Evolutionary conservation across 2,329 filamentous ascomycete genomes (phyloP), one percentile per base, ranked within the genome.

Genomic region (Trichoderma oligosporum): DNA sequence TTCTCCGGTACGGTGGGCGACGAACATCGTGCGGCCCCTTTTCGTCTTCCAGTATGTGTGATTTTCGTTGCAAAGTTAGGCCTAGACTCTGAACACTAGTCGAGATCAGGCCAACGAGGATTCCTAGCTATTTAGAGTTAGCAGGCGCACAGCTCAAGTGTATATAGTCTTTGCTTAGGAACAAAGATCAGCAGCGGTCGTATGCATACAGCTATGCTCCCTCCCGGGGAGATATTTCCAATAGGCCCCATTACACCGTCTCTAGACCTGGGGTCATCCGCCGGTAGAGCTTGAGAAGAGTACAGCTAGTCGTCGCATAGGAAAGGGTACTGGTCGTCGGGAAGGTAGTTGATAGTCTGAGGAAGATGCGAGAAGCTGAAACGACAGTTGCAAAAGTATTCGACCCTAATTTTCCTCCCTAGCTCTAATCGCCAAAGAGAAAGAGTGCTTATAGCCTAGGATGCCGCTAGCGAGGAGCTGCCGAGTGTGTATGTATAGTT

Each of bases 11-110:
- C 4, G 94, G 91, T 42, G 94, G 93, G 61, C 93, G 82, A 64
- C 89, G 86, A 60, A 86, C 78, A 74, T 94, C 85, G 71, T 90
- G 87, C 7, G 81, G 81, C 51, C 85, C 83, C 73, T 96, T 96
- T 76, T 95, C 91, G 76, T 99, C 94, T 78, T 99, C 94, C 69
- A 97, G 85, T 64, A 99, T 87, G 76, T 99, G 94, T 62, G 94
- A 97, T 75, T 99, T 97, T 71, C 94, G 90, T 76, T 99, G 94
- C 24, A 99, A 82, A 29, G 94, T 99, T 63, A 99, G 82, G 64
- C 94, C 94, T 66, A 99, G 80, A 71, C 92, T 96, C 73, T 99
- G 94, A 22, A 97, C 84, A 71, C 91, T 94, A 60, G 94, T 97
- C 58, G 93, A 97, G 65, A 97, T 72, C 63, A 99, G 82, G 66